These are phyloP conservation scores for Penstemon newberryi DNA, from an alignment of 257 asterid genomes.

Conservation along the genomic window DNA sequence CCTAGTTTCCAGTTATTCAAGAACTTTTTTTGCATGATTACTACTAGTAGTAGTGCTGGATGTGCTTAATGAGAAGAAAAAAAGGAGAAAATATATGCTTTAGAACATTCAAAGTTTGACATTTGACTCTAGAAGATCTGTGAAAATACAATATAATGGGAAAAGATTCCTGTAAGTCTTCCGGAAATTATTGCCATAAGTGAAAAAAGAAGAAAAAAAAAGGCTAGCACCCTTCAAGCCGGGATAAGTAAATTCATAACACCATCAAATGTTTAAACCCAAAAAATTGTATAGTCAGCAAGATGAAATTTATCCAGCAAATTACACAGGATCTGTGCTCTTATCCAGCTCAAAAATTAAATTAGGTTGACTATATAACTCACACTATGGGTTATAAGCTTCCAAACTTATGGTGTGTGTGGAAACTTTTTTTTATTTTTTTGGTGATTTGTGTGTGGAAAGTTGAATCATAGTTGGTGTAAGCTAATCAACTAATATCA, in stretches of 20 bases:
- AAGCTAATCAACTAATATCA: no score
- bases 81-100: not conserved
- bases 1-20: not conserved
- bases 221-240: not conserved
- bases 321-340: not conserved
- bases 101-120: not conserved
- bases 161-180: not conserved
- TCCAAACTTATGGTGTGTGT: conserved; percentile 6
- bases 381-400: not conserved
- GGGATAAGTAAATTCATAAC: not conserved
- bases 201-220: not conserved
- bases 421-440: no score
- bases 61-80: not conserved
- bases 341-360: not conserved
- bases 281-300: not conserved
- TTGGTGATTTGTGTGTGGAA: not conserved
- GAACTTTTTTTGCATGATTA: not conserved
- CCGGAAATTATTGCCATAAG: conserved; percentile 9
- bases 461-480: not conserved
- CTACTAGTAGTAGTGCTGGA: not conserved
- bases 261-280: not conserved
- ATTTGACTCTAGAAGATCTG: not conserved
- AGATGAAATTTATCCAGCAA: not conserved
- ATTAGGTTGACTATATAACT: not conserved
- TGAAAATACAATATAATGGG: not conserved